Evolutionary conservation across 179 eudicot genomes (phyloP), one percentile per base, ranked within the genome.

Genomic region (Drosera spatulata): DNA sequence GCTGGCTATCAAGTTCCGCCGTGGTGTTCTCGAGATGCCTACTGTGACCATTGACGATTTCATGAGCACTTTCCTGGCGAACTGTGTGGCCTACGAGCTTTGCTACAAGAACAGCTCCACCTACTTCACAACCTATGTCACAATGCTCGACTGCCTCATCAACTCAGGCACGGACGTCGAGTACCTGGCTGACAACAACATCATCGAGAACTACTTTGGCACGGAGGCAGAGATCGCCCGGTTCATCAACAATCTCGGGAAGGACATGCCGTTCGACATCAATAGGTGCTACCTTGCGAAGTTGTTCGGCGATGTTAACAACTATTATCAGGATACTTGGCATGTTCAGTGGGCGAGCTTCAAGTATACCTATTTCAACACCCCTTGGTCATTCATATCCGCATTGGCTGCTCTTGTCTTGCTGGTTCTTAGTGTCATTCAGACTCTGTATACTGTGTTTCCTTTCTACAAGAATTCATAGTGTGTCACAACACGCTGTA

Each of bases 371-470:
- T 90, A 90, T 61, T 90, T 90, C 47, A 67, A 50, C 33, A 79
- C 93, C 1, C 97, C 97, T 6, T 90, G 97, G 97, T 85, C 95
- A 1, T 81, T 87, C 11, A 68, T 90, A 3, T 85, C 96, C 0
- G 85, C 87, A 0, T 37, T 87, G 22, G 97, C 96, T 3, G 97
- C 97, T 0, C 57, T 67, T 2, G 52, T 87, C 22, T 72, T 90
- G 61, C 66, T 90, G 43, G 54, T 75, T 45, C 69, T 85, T 39
- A 70, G 93, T 3, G 61, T 87, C 40, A 42, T 72, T 49, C 97
- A 90, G 70, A 78, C 95, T 0, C 53, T 47, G 33, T 90, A 76
- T 59, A 66, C 87, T 1, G 50, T 89, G 41, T 12, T 75, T 0
- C 62, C 80, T 2, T 77, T 62, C 57, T 69, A 77, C 60, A 7